A percentile compares a stretch with the other conserved stretches of the same genome.
Evolutionary conservation across 1,284 basidiomycete species (phyloP).

Genomic region (Moesziomyces parantarcticus): DNA sequence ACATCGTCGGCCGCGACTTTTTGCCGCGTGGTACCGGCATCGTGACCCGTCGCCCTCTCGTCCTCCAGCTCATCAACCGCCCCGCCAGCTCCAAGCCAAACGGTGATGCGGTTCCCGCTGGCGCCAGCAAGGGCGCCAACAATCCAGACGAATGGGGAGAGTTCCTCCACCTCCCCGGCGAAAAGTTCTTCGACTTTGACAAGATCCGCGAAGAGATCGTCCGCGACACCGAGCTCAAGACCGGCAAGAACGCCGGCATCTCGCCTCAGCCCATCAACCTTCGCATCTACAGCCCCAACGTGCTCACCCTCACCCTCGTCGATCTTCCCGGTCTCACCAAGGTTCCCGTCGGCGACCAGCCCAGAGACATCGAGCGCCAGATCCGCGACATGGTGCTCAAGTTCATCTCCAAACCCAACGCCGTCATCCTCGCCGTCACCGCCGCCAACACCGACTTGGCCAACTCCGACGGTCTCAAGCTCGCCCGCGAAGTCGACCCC

Average conservation of each 20-base stretch:
- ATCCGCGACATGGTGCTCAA: slow-evolving; percentile 92
- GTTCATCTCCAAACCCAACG: slow-evolving; percentile 96
- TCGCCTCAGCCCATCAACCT: slow-evolving; percentile 94
- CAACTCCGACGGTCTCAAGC: slow-evolving; percentile 96
- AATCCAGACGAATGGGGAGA: slow-evolving; percentile 84
- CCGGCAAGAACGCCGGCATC: slow-evolving; percentile 98
- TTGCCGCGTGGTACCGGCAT: slow-evolving; percentile 93
- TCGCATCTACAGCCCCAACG: slow-evolving; percentile 93
- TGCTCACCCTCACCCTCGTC: slow-evolving; percentile 95
- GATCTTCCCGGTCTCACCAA: slow-evolving; percentile 97
- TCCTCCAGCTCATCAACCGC: slow-evolving; percentile 92
- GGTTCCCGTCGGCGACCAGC: slow-evolving; percentile 73
- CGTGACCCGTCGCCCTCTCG: slow-evolving; percentile 91
- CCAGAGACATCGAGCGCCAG: slow-evolving; percentile 92
- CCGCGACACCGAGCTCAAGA: slow-evolving; percentile 95
- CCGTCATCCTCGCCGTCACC: slow-evolving; percentile 95
- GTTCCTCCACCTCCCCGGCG: slow-evolving; percentile 95
- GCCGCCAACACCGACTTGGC: slow-evolving; percentile 97
- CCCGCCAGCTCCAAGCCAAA: slow-evolving; percentile 43
- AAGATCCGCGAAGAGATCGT: slow-evolving; percentile 97
- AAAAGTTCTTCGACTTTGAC: slow-evolving; percentile 91
- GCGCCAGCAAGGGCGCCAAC: slow-evolving; percentile 17
- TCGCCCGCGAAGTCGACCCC: slow-evolving; percentile 93
- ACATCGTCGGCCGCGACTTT: slow-evolving; percentile 86
- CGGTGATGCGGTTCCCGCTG: slow-evolving; percentile 20